Evolutionary conservation across 306 rosid genomes (phyloP).

Genomic region (Quercus engelmannii): DNA sequence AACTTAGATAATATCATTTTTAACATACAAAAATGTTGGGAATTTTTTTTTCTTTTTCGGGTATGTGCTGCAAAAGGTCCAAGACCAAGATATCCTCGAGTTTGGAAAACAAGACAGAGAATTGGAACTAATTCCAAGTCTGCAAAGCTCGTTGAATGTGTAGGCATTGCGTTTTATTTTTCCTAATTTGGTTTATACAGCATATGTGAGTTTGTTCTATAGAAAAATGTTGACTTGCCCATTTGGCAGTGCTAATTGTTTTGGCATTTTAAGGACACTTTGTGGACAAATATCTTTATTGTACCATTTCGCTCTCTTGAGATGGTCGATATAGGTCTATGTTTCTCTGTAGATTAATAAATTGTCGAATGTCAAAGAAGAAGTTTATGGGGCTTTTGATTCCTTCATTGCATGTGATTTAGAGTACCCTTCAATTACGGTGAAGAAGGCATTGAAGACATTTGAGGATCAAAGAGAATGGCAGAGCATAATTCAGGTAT

Average conservation of each 20-base stretch:
- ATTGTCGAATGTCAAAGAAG: constrained; percentile 92
- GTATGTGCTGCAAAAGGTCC: constrained; percentile 90
- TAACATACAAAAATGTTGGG: neutral
- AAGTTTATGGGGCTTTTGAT: constrained; percentile 97
- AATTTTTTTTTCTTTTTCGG: too few relatives aligned
- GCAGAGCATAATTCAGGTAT: constrained; percentile 91
- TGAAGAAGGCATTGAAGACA: constrained; percentile 79
- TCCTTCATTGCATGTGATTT: constrained; percentile 97
- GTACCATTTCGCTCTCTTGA: constrained; percentile 3
- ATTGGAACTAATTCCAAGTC: constrained; percentile 89
- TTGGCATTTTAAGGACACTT: neutral
- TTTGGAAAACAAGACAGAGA: constrained; percentile 75
- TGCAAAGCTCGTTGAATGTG: constrained; percentile 70
- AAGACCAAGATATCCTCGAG: constrained; percentile 86
- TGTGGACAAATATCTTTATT: neutral
- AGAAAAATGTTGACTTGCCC: neutral
- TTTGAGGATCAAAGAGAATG: constrained; percentile 77
- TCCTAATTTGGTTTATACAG: constrained; percentile 6
- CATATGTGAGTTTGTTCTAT: neutral
- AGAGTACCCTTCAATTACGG: constrained; percentile 82
- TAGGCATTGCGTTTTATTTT: constrained; percentile 27
- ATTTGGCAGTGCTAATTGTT: neutral
- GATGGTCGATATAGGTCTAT: constrained; percentile 1
- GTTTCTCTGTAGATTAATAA: constrained; percentile 55
- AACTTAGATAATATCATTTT: too few relatives aligned